phyloP scores from a whole-genome alignment of 2,329 filamentous ascomycete species.

The Diaporthe capsici region DNA sequence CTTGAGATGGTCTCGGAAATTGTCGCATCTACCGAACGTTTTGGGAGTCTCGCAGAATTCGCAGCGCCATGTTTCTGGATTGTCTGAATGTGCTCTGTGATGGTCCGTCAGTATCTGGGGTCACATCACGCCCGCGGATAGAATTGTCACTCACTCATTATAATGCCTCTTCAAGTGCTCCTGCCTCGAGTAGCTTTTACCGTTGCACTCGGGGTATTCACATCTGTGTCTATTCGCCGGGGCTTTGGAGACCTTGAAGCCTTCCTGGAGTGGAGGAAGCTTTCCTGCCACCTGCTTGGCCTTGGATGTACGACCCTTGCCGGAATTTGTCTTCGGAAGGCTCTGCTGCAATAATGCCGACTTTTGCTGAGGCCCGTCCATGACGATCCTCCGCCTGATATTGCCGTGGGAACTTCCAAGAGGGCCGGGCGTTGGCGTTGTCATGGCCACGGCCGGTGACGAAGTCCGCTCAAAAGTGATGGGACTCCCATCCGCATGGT shows the following conservation, averaged over 20 bases:
- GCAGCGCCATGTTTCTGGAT: constrained; percentile 38
- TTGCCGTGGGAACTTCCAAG: constrained; percentile 33
- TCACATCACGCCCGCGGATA: too few species aligned
- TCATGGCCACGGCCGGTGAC: constrained; percentile 36
- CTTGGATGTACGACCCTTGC: constrained; percentile 34
- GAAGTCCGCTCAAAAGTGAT: constrained; percentile 38
- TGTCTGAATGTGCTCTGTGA: constrained; percentile 33
- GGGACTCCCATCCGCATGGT: constrained; percentile 37
- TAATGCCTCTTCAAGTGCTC: constrained; percentile 41
- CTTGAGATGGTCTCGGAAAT: constrained; percentile 40
- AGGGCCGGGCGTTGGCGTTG: constrained; percentile 35
- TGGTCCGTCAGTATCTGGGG: background rate
- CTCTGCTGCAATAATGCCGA: constrained; percentile 39
- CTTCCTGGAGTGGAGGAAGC: constrained; percentile 29
- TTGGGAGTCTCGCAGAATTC: constrained; percentile 39
- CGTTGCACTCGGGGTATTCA: constrained; percentile 36
- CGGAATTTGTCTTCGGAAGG: constrained; percentile 33
- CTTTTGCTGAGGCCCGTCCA: constrained; percentile 40
- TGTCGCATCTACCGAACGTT: constrained; percentile 37
- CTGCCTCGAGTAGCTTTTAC: constrained; percentile 36
- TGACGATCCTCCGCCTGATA: constrained; percentile 36
- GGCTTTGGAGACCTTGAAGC: constrained; percentile 37
- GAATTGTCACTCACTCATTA: constrained; percentile 28
- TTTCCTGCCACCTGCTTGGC: constrained; percentile 31
- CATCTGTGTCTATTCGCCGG: constrained; percentile 37